Evolutionary conservation across 805 yeast species (phyloP), one percentile per base, ranked within the genome.

Genomic region (Candida nemodendra): DNA sequence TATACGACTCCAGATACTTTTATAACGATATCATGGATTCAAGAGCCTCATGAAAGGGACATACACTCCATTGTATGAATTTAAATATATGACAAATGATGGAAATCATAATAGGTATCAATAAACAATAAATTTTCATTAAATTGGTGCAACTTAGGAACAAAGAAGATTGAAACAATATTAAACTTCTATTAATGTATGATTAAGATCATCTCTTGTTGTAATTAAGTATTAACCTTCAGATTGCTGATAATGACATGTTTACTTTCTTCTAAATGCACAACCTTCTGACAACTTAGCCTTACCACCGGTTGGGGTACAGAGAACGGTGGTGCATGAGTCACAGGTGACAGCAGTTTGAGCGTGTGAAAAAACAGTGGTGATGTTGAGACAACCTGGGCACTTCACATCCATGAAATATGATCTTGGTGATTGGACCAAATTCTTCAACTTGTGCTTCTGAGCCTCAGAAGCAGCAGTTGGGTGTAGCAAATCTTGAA

Each of bases 261-360:
- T 56, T 84, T 87, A 91, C 88, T 91, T 93, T 78, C 88, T 87
- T 84, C 98, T 89, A 93, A 89, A 93, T 64, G 99, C 93, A 69
- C 95, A 86, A 74, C 99, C 99, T 79, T 95, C 99, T 61, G 98
- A 89, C 71, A 93, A 82, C 76, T 84, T 89, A 68, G 98, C 97
- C 82, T 93, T 93, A 80, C 99, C 99, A 81, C 99, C 99, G 57
- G 97, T 85, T 70, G 99, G 99, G 66, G 93, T 84, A 78, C 98
- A 90, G 68, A 93, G 84, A 54, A 93, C 97, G 57, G 96, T 88
- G 57, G 98, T 83, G 78, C 99, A 93, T 41, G 95, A 81, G 68
- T 95, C 98, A 81, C 99, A 93, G 66, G 96, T 85, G 65, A 93
- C 99, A 64, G 97, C 98, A 64, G 99, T 93, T 81, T 93, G 99